These are phyloP conservation scores for Podospora pseudoanserina DNA, from an alignment of 495 filamentous ascomycete species.

Conservation along the genomic window DNA sequence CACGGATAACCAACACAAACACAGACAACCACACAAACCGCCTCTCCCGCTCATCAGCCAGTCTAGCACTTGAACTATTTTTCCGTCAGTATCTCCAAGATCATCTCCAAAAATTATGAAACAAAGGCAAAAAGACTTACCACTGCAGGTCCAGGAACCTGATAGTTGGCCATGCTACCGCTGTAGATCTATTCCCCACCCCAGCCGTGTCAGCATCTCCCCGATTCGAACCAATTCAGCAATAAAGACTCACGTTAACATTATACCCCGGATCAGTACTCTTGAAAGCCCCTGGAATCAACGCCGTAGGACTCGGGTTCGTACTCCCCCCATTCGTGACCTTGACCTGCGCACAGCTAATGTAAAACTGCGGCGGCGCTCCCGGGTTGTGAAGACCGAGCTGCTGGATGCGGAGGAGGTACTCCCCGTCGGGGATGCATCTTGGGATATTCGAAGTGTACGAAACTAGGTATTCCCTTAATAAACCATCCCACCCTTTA, in stretches of 20 bases:
- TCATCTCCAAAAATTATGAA: neutral
- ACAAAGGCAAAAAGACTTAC: constrained; percentile 13
- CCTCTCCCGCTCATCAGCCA: neutral
- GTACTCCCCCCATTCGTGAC: constrained; percentile 48
- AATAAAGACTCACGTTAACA: constrained; percentile 29
- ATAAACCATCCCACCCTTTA: neutral
- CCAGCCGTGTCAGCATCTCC: neutral
- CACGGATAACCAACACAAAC: too few relatives aligned
- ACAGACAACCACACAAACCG: neutral
- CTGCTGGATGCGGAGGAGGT: constrained; percentile 58
- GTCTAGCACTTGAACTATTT: constrained; percentile 4
- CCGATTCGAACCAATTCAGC: neutral
- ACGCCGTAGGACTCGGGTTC: constrained; percentile 43
- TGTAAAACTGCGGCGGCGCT: constrained; percentile 48
- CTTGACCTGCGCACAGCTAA: constrained; percentile 57
- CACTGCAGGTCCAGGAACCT: constrained; percentile 25
- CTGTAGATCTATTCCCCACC: neutral
- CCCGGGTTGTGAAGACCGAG: constrained; percentile 58
- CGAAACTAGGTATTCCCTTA: constrained; percentile 29
- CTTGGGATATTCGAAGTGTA: constrained; percentile 53
- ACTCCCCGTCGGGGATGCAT: constrained; percentile 53
- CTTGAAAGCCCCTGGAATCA: constrained; percentile 54
- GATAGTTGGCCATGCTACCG: constrained; percentile 19
- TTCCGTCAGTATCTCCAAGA: neutral
- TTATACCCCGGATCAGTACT: constrained; percentile 52